phyloP scores from a whole-genome alignment of 805 yeast species.

The Yarrowia sp. region DNA sequence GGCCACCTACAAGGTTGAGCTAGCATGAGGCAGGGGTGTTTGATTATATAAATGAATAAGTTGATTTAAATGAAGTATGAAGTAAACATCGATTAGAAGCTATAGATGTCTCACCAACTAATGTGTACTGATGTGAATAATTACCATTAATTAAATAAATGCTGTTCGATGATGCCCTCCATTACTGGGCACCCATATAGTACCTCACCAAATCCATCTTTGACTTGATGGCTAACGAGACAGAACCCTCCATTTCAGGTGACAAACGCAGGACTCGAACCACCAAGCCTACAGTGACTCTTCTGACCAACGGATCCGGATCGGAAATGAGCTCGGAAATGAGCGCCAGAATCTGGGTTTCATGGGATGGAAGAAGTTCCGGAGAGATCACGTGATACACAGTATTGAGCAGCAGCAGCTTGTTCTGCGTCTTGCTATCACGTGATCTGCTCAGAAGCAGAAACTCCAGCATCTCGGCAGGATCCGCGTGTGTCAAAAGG shows the following conservation, averaged over 20 bases:
- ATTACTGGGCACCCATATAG: slow-evolving; percentile 2
- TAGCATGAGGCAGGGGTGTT: background rate
- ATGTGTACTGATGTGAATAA: no score
- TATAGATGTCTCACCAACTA: no score
- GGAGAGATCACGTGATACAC: background rate
- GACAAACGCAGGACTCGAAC: slow-evolving; percentile 9
- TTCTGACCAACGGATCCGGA: slow-evolving; percentile 21
- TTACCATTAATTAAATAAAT: no score
- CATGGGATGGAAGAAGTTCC: background rate
- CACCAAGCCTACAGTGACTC: slow-evolving; percentile 26
- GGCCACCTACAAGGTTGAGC: slow-evolving; percentile 20
- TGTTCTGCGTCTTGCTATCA: slow-evolving; percentile 7
- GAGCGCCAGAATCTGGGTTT: background rate
- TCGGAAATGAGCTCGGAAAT: slow-evolving; percentile 9
- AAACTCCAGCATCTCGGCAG: slow-evolving; percentile 22
- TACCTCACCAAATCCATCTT: slow-evolving; percentile 32
- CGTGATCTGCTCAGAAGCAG: slow-evolving; percentile 7
- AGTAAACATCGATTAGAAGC: no score
- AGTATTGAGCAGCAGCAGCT: slow-evolving; percentile 19
- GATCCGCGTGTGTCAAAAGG: background rate
- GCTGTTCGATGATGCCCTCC: no score
- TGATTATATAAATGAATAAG: background rate
- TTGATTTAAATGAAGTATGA: background rate
- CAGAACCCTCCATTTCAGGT: slow-evolving; percentile 1
- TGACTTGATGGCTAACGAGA: background rate